Evolutionary conservation across 78 protist species (phyloP).

Genomic region (Cyanophora paradoxa): DNA sequence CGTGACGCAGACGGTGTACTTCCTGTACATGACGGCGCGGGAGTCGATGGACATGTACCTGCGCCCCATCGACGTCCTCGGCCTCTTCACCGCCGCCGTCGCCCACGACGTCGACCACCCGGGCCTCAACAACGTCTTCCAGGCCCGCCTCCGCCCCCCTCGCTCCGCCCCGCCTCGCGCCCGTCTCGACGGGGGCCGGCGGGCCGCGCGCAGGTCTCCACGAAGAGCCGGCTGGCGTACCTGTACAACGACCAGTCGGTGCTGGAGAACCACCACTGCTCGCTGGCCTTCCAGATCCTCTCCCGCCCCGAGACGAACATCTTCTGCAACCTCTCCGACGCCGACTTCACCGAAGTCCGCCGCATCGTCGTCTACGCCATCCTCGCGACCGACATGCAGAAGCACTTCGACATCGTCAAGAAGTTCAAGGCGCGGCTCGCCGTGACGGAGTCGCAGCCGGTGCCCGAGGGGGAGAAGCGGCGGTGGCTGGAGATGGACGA

Average conservation of each 20-base stretch:
- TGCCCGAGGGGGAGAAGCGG: too few relatives aligned
- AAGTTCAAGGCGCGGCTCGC: too few relatives aligned
- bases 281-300: background rate
- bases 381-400: background rate
- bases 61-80: too few relatives aligned
- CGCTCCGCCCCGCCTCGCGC: too few relatives aligned
- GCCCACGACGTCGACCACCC: constrained; percentile 35
- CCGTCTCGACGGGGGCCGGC: too few relatives aligned
- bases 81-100: background rate
- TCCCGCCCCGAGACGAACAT: background rate
- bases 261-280: constrained; percentile 30
- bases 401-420: too few relatives aligned
- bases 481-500: background rate
- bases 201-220: background rate
- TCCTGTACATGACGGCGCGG: too few relatives aligned
- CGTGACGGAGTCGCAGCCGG: too few relatives aligned
- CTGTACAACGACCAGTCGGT: constrained; percentile 31
- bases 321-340: background rate
- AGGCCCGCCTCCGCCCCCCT: too few relatives aligned
- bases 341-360: background rate
- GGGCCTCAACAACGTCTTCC: constrained; percentile 20
- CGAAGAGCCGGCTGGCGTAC: background rate
- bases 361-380: background rate
- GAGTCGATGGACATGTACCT: too few relatives aligned
- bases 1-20: constrained; percentile 29